Conservation (phyloP, 2,329 filamentous ascomycete species). For the Phaeophleospora eucalypticola region DNA sequence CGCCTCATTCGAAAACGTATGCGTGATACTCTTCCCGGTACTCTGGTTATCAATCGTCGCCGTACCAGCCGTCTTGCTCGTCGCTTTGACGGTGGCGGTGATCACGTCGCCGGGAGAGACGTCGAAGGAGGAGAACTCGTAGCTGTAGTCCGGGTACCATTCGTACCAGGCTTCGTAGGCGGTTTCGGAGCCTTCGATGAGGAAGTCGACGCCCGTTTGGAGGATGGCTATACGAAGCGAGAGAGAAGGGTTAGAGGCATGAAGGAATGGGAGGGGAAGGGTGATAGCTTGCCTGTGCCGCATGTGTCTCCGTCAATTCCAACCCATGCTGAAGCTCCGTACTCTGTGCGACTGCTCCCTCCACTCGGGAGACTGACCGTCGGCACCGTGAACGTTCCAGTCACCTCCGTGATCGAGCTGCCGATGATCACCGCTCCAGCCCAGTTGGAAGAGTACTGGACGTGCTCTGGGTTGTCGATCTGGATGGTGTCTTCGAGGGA, state of each 20-base stretch:
- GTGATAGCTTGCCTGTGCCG: constrained; percentile 28
- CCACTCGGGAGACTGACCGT: constrained; percentile 42
- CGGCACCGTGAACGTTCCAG: constrained; percentile 53
- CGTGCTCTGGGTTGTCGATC: constrained; percentile 39
- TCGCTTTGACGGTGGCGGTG: constrained; percentile 38
- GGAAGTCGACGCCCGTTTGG: constrained; percentile 57
- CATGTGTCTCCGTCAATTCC: constrained; percentile 61
- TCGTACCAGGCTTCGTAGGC: constrained; percentile 58
- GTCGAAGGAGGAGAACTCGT: constrained; percentile 46
- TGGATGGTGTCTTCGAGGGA: constrained; percentile 26
- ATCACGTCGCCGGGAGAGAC: constrained; percentile 47
- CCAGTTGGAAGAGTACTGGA: constrained; percentile 56
- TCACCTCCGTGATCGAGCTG: constrained; percentile 51
- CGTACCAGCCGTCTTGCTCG: constrained; percentile 40
- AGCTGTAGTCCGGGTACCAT: constrained; percentile 56
- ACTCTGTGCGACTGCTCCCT: constrained; percentile 34
- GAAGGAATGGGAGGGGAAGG: constrained; percentile 22
- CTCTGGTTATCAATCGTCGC: constrained; percentile 50
- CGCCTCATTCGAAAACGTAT: constrained; percentile 47
- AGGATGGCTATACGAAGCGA: constrained; percentile 38
- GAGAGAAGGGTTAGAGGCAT: not conserved
- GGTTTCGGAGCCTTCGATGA: constrained; percentile 40
- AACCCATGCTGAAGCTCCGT: constrained; percentile 55
- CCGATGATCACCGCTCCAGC: constrained; percentile 54
- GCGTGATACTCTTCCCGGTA: constrained; percentile 50